Conservation (phyloP, 1,139 yeast genomes). For the Trichomonascaceae sp. region DNA sequence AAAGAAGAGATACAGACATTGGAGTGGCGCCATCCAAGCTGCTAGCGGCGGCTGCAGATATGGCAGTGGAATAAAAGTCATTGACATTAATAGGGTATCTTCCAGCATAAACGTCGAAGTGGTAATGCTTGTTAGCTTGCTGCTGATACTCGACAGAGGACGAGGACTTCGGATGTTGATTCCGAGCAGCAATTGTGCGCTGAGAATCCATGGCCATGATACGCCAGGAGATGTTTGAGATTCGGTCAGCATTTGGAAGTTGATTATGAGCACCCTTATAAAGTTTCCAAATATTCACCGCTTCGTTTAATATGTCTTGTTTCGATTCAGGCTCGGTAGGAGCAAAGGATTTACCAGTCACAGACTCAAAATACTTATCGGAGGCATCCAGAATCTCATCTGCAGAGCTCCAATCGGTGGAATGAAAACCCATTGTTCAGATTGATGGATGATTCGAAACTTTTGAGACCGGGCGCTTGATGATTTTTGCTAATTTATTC, state of each 20-base stretch:
- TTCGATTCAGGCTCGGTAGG: constrained; percentile 13
- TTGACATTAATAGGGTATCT: constrained; percentile 2
- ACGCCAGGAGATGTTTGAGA: constrained; percentile 83
- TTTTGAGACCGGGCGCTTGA: neutral
- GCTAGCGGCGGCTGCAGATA: neutral
- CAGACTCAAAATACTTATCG: constrained; percentile 13
- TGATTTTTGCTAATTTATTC: neutral
- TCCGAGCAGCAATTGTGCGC: constrained; percentile 1
- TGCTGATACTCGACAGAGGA: constrained; percentile 5
- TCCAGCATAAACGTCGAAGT: constrained; percentile 1
- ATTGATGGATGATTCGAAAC: neutral
- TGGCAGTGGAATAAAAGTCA: constrained; percentile 5
- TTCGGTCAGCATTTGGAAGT: constrained; percentile 66
- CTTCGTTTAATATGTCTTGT: constrained; percentile 16
- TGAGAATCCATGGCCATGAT: constrained; percentile 49
- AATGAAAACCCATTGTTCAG: neutral
- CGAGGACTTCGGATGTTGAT: neutral
- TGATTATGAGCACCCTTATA: constrained; percentile 71
- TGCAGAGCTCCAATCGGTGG: constrained; percentile 1
- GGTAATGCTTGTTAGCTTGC: constrained; percentile 7
- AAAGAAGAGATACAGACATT: neutral
- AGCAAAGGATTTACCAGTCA: constrained; percentile 19
- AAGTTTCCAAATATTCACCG: constrained; percentile 74
- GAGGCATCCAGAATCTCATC: constrained; percentile 1
- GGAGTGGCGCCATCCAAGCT: neutral